These are phyloP conservation scores for Plasmodium reichenowi DNA, from an alignment of 169 alveolate genomes.

Conservation along the genomic window DNA sequence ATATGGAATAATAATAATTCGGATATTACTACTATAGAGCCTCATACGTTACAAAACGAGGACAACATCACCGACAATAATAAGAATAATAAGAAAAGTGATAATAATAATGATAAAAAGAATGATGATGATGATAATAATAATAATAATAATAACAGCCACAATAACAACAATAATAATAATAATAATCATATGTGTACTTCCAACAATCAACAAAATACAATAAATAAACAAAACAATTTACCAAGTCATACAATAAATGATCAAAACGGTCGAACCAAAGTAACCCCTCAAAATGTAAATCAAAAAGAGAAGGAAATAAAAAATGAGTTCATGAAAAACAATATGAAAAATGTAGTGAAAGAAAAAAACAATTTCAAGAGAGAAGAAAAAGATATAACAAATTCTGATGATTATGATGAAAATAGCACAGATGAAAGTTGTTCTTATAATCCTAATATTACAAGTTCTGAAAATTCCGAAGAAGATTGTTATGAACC, in stretches of 20 bases:
- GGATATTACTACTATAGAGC: not conserved
- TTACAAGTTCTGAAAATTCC: not conserved
- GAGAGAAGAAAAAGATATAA: not conserved
- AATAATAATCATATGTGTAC: no score
- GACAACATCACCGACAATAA: not conserved
- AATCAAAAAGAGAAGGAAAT: no score
- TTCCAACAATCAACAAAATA: no score
- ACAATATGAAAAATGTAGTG: not conserved
- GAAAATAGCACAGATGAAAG: not conserved
- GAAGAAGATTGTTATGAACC: not conserved
- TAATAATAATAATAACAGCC: not conserved
- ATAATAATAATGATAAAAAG: constrained; percentile 1
- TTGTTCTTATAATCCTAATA: not conserved
- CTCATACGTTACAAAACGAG: not conserved
- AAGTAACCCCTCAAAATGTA: no score
- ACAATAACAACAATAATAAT: no score
- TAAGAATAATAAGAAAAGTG: not conserved
- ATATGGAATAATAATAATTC: constrained; percentile 28
- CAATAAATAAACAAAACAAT: no score
- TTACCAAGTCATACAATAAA: no score
- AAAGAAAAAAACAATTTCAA: not conserved
- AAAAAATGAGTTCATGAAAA: not conserved
- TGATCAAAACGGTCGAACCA: no score
- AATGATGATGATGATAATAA: not conserved
- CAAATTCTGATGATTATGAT: not conserved